Conservation (phyloP, 495 filamentous ascomycete genomes). For the Gamarada debralockiae region DNA sequence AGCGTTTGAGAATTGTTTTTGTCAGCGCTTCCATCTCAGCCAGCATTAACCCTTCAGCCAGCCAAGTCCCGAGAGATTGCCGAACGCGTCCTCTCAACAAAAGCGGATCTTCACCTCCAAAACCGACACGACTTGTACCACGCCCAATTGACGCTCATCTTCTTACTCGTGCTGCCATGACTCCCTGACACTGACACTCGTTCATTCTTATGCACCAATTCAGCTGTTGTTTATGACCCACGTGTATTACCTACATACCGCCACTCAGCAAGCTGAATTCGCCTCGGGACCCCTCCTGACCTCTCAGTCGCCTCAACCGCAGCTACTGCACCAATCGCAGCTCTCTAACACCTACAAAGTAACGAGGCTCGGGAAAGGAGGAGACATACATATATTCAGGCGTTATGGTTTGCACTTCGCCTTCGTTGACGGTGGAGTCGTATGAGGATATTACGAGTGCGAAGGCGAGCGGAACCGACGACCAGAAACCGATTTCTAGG, state of each 20-base stretch:
- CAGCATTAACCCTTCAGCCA: too few species aligned
- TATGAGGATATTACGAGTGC: constrained; percentile 20
- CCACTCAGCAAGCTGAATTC: too few species aligned
- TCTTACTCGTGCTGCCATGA: constrained; percentile 13
- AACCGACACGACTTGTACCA: not conserved
- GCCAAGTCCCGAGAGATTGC: not conserved
- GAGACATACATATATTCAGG: too few species aligned
- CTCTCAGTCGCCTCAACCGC: not conserved
- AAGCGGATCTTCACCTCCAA: constrained; percentile 2
- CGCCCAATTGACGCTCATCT: constrained; percentile 15
- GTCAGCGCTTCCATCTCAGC: too few species aligned
- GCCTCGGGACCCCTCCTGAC: too few species aligned
- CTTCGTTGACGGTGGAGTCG: constrained; percentile 23
- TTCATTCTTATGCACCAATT: constrained; percentile 5
- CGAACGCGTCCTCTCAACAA: constrained; percentile 8
- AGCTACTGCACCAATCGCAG: not conserved
- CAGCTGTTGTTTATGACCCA: constrained; percentile 1
- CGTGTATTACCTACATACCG: too few species aligned
- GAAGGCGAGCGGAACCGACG: constrained; percentile 28
- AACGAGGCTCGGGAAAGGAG: too few species aligned
- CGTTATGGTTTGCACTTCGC: constrained; percentile 20
- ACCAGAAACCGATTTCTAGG: constrained; percentile 29
- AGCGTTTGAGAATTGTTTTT: too few species aligned
- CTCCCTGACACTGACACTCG: constrained; percentile 1
- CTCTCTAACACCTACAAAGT: too few species aligned